Conservation (phyloP, 1,284 basidiomycete genomes). For the Heterobasidion irregulare region DNA sequence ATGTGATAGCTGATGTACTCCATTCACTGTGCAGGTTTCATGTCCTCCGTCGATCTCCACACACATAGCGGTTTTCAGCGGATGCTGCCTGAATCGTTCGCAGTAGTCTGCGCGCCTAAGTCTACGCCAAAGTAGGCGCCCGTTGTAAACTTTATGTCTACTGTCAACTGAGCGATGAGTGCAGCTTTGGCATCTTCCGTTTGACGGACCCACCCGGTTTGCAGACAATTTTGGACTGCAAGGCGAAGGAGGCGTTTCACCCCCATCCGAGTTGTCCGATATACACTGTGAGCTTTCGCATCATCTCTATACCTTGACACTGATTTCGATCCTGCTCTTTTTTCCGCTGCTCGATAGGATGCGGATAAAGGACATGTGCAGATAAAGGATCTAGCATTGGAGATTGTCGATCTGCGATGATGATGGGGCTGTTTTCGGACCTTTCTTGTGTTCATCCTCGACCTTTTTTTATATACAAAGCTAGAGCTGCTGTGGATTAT, state of each 20-base stretch:
- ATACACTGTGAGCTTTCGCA: conserved; percentile 56
- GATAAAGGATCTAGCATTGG: conserved; percentile 58
- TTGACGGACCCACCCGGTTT: conserved; percentile 81
- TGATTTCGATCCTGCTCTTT: too few relatives aligned
- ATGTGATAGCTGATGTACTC: neutral
- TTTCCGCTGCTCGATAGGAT: conserved; percentile 33
- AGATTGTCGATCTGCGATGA: conserved; percentile 66
- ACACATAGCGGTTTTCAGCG: conserved; percentile 83
- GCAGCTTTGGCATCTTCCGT: conserved; percentile 79
- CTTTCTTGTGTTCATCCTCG: too few relatives aligned
- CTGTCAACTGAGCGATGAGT: neutral
- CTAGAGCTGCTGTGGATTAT: too few relatives aligned
- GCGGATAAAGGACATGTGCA: conserved; percentile 77
- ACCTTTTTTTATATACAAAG: too few relatives aligned
- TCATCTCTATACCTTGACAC: neutral
- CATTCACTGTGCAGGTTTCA: conserved; percentile 47
- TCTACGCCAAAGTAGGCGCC: conserved; percentile 60
- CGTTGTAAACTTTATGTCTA: neutral
- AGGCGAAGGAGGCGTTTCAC: conserved; percentile 70
- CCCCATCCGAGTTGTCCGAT: conserved; percentile 75
- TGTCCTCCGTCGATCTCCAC: conserved; percentile 85
- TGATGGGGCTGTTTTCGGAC: too few relatives aligned
- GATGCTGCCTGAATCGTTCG: conserved; percentile 86
- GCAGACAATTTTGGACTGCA: conserved; percentile 59
- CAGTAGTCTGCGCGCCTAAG: conserved; percentile 82